Base-by-base conservation (phyloP, 2,329 filamentous ascomycete genomes). In the Pseudophaeomoniella oleicola region DNA sequence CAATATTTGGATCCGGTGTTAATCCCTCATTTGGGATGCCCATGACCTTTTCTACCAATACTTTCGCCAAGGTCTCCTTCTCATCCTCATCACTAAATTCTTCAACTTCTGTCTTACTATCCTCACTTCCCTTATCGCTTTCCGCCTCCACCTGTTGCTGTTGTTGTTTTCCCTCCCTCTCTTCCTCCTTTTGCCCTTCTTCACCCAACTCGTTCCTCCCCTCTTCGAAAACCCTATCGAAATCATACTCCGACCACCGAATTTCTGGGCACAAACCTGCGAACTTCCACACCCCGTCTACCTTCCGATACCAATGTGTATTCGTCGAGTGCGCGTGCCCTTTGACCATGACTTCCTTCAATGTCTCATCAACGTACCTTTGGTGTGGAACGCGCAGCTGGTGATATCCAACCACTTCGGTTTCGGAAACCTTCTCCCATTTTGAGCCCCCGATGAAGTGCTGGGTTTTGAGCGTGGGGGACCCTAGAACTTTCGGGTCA, bases 361-460 rank as follows among this genome's bases (percentile, higher is more conserved):
- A 46, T 30, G 50, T 58, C 16, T 49, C 51, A 46, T 69, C 67
- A 1, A 57, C 62, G 55, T 72, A 72, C 35, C 64, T 57, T 57
- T 73, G 69, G 50, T 75, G 71, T 5, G 70, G 67, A 35, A 71
- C 70, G 22, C 70, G 67, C 38, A 74, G 56, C 56, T 74, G 71
- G 53, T 72, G 67, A 46, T 62, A 59, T 15, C 69, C 71, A 39
- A 70, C 50, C 31, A 72, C 63, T 48, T 71, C 62, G 18, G 60
- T 66, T 38, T 71, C 69, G 3, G 62, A 66, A 19, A 71, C 51
- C 45, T 63, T 64, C 49, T 68, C 60, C 66, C 66, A 76, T 49
- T 64, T 64, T 10, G 64, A 62, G 19, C 60, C 64, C 37, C 72
- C 71, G 47, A 75, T 64, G 43, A 75, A 68, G 55, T 75, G 72